A percentile compares a stretch with the other conserved stretches of the same genome.
These are phyloP conservation scores for Beauveria sp. DNA, from an alignment of 2,329 filamentous ascomycete species.

Conservation along the genomic window DNA sequence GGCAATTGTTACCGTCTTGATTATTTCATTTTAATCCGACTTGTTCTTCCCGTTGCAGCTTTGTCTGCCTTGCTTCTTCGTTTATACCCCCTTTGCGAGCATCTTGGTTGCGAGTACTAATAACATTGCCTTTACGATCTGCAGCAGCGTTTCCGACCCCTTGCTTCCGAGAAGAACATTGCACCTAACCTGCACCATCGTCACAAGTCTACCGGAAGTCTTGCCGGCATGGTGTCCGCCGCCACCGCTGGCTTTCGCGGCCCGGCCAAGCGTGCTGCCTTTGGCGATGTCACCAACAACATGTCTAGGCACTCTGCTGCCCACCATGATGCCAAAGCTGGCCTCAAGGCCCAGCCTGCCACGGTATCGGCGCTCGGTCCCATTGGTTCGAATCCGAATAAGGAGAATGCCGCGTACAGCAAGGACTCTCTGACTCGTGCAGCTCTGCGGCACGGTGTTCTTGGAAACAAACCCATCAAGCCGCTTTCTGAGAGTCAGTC, in stretches of 20 bases:
- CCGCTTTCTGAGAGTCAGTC: constrained; percentile 8
- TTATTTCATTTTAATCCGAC: not conserved
- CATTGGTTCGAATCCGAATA: constrained; percentile 24
- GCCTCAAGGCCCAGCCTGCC: constrained; percentile 22
- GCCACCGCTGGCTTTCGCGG: constrained; percentile 26
- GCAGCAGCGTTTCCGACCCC: constrained; percentile 31
- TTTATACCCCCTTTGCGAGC: constrained; percentile 10
- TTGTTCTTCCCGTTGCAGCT: constrained; percentile 1
- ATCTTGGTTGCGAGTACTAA: constrained; percentile 5
- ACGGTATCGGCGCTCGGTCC: constrained; percentile 20
- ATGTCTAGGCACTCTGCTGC: constrained; percentile 34
- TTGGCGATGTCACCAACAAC: constrained; percentile 79
- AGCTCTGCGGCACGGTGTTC: constrained; percentile 14
- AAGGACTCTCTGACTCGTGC: constrained; percentile 16
- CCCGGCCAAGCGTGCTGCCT: constrained; percentile 65
- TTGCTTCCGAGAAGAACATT: constrained; percentile 47
- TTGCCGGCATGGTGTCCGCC: constrained; percentile 27
- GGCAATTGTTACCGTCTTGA: constrained; percentile 8
- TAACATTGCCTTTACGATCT: not conserved
- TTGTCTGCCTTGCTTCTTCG: constrained; percentile 1
- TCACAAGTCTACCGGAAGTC: constrained; percentile 68
- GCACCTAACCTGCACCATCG: constrained; percentile 57
- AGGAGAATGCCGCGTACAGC: constrained; percentile 34
- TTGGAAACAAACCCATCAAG: constrained; percentile 12
- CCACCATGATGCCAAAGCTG: constrained; percentile 27